These are phyloP conservation scores for Ambrosia artemisiifolia DNA, from an alignment of 129 eudicot species.

Conservation along the genomic window DNA sequence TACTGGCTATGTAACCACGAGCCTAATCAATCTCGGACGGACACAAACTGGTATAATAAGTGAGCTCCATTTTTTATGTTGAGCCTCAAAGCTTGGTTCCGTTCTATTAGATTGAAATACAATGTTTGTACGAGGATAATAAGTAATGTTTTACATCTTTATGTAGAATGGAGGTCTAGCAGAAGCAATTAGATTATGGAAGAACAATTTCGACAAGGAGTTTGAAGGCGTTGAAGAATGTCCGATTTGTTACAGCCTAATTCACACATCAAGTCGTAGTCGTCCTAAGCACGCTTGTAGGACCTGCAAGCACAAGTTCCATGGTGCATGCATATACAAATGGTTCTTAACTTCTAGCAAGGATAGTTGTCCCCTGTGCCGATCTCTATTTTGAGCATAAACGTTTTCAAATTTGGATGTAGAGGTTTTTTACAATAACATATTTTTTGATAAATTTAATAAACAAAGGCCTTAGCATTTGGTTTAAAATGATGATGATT, in stretches of 20 bases:
- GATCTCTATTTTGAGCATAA: constrained; percentile 70
- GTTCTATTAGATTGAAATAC: constrained; percentile 39
- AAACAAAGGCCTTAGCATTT: too few relatives aligned
- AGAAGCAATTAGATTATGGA: constrained; percentile 96
- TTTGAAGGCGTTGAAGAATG: constrained; percentile 99
- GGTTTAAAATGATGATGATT: too few relatives aligned
- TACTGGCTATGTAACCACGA: too few relatives aligned
- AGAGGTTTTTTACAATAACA: too few relatives aligned
- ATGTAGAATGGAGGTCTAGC: constrained; percentile 93
- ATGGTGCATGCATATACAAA: constrained; percentile 85
- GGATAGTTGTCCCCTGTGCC: constrained; percentile 80
- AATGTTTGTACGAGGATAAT: neutral
- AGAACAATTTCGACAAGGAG: constrained; percentile 90
- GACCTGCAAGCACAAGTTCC: constrained; percentile 98
- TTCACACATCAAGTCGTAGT: constrained; percentile 81
- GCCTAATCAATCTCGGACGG: too few relatives aligned
- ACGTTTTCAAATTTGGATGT: neutral
- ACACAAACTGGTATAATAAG: too few relatives aligned
- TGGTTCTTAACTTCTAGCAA: constrained; percentile 86
- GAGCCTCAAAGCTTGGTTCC: too few relatives aligned
- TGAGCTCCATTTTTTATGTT: too few relatives aligned
- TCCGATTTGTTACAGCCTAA: constrained; percentile 96
- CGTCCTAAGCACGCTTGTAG: constrained; percentile 90
- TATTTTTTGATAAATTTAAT: too few relatives aligned
- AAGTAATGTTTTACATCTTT: neutral